phyloP scores from a whole-genome alignment of 2,329 filamentous ascomycete genomes.

The Drechslerella dactyloides region DNA sequence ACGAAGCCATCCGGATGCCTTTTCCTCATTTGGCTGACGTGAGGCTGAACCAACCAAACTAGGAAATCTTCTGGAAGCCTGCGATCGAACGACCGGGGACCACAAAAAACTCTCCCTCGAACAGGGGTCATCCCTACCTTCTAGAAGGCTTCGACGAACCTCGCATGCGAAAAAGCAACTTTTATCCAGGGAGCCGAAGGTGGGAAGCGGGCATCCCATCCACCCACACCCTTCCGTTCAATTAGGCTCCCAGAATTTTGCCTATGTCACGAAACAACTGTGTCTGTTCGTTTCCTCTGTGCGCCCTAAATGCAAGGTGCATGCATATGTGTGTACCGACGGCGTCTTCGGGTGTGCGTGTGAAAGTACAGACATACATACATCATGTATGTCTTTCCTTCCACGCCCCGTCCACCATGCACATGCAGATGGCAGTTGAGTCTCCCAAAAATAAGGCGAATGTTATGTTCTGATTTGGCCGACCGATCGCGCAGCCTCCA shows the following conservation, averaged over 20 bases:
- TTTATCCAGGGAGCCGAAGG: constrained; percentile 49
- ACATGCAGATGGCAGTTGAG: not conserved
- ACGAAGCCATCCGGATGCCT: constrained; percentile 30
- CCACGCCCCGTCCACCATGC: not conserved
- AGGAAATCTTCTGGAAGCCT: constrained; percentile 51
- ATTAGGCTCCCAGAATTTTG: constrained; percentile 52
- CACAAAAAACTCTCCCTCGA: constrained; percentile 21
- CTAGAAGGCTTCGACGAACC: constrained; percentile 48
- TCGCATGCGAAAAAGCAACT: constrained; percentile 37
- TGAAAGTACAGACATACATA: constrained; percentile 2
- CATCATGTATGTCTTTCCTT: not conserved
- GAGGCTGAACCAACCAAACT: constrained; percentile 48
- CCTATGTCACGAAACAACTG: constrained; percentile 49
- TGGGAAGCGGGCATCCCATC: constrained; percentile 45
- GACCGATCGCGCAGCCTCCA: too few species aligned
- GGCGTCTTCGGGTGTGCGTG: not conserved
- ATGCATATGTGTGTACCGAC: constrained; percentile 4
- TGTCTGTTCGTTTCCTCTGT: constrained; percentile 22
- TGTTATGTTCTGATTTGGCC: too few species aligned
- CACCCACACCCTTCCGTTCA: constrained; percentile 16
- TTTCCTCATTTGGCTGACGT: constrained; percentile 35
- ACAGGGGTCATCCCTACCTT: constrained; percentile 50
- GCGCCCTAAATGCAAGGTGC: constrained; percentile 4
- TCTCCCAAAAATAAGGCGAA: too few species aligned
- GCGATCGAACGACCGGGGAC: constrained; percentile 36